Evolutionary conservation across 2,329 filamentous ascomycete species (phyloP), one percentile per base, ranked within the genome.

Genomic region (Fusarium coicis): DNA sequence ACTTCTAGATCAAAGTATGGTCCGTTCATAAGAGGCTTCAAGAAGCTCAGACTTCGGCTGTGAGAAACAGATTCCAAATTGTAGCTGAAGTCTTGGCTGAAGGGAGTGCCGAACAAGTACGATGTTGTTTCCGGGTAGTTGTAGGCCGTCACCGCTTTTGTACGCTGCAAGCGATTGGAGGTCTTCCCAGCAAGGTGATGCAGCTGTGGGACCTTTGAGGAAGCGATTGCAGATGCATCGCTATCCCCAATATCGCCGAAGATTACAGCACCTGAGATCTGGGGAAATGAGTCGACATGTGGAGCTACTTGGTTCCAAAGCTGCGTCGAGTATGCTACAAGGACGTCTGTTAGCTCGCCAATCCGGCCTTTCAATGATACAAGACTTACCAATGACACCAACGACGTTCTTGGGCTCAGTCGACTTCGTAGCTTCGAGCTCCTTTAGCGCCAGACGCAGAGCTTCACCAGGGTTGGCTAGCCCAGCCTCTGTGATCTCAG

Each of bases 1-100:
- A 86, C 86, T 78, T 95, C 93, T 18, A 95, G 87, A 74, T 95
- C 91, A 75, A 95, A 94, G 70, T 85, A 88, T 0, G 92, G 92
- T 0, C 92, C 93, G 1, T 84, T 83, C 16, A 93, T 81, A 7
- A 87, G 81, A 14, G 86, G 86, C 76, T 93, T 93, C 16, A 95
- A 77, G 73, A 93, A 93, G 0, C 85, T 82, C 3, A 94, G 81
- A 64, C 85, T 90, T 9, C 93, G 86, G 1, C 92, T 93, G 79
- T 95, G 92, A 0, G 90, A 86, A 0, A 93, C 83, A 4, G 87
- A 84, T 34, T 90, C 91, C 0, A 87, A 82, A 5, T 85, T 80
- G 67, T 87, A 84, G 84, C 81, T 69, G 85, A 84, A 92, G 64
- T 85, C 79, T 0, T 76, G 52, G 47, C 87, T 83, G 16, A 85